Percentiles rank a stretch among this genome's conserved stretches.
Conservation (phyloP, 2,329 filamentous ascomycete species). For the Nemania sp. region DNA sequence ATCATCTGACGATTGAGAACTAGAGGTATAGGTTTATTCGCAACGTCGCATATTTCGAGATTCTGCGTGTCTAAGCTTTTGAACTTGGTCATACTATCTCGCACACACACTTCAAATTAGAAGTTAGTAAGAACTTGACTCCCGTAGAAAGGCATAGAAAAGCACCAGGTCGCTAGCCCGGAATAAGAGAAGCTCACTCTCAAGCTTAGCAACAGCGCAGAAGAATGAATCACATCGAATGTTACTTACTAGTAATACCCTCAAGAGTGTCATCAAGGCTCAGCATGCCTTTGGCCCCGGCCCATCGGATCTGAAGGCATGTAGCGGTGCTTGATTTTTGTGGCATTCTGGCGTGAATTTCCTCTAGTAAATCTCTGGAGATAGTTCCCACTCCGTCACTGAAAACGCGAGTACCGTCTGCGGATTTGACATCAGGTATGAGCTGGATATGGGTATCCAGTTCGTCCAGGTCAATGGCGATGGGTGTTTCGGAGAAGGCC, state of each 20-base stretch:
- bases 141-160: too few relatives aligned
- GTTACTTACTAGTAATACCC: conserved; percentile 50
- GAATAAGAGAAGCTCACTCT: not conserved
- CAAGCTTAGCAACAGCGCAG: not conserved
- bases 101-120: conserved; percentile 54
- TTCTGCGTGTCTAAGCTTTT: conserved; percentile 56
- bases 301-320: conserved; percentile 75
- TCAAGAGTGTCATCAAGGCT: conserved; percentile 65
- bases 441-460: conserved; percentile 40
- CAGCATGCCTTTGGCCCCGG: conserved; percentile 76
- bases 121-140: not conserved
- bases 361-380: conserved; percentile 61
- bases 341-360: conserved; percentile 63
- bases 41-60: conserved; percentile 74
- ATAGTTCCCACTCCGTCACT: conserved; percentile 82
- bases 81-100: conserved; percentile 83
- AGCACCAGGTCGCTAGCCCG: too few relatives aligned
- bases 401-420: conserved; percentile 61
- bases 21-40: conserved; percentile 68
- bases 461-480: conserved; percentile 57
- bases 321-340: conserved; percentile 57
- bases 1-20: conserved; percentile 80
- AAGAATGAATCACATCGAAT: not conserved
- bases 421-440: conserved; percentile 58
- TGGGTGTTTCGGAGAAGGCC: conserved; percentile 76